phyloP scores from a whole-genome alignment of 2,329 filamentous ascomycete species.

The Cordyceps cateniannulata region DNA sequence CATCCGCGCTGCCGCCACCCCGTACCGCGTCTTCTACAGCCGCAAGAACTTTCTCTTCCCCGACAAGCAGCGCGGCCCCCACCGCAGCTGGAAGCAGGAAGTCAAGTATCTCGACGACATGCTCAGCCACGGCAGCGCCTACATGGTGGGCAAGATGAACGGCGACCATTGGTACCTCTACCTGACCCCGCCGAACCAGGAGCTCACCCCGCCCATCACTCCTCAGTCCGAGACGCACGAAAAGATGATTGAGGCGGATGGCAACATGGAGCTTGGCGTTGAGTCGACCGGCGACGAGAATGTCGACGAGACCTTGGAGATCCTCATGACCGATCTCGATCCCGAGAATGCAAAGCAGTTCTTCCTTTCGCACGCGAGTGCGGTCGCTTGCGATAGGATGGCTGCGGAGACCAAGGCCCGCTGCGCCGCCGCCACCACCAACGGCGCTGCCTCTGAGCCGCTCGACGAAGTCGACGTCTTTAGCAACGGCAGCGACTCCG shows the following conservation, averaged over 20 bases:
- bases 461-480: constrained; percentile 73
- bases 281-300: constrained; percentile 38
- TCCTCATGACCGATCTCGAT: constrained; percentile 67
- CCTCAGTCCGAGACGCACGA: constrained; percentile 47
- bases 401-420: constrained; percentile 60
- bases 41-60: constrained; percentile 98
- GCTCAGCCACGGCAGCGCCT: constrained; percentile 88
- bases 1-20: constrained; percentile 70
- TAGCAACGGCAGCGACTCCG: constrained; percentile 53
- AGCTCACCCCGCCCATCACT: constrained; percentile 75
- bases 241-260: constrained; percentile 47
- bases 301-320: constrained; percentile 70
- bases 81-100: constrained; percentile 96
- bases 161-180: constrained; percentile 99
- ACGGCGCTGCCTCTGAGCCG: constrained; percentile 40
- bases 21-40: constrained; percentile 96
- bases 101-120: constrained; percentile 87
- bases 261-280: constrained; percentile 34
- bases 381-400: constrained; percentile 77
- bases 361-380: constrained; percentile 68
- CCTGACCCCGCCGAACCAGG: constrained; percentile 77
- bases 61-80: constrained; percentile 86
- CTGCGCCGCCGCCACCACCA: constrained; percentile 51
- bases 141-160: constrained; percentile 99
- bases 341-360: constrained; percentile 64